phyloP scores from a whole-genome alignment of 2,329 filamentous ascomycete species.

The Emmonsiellopsis sp. region DNA sequence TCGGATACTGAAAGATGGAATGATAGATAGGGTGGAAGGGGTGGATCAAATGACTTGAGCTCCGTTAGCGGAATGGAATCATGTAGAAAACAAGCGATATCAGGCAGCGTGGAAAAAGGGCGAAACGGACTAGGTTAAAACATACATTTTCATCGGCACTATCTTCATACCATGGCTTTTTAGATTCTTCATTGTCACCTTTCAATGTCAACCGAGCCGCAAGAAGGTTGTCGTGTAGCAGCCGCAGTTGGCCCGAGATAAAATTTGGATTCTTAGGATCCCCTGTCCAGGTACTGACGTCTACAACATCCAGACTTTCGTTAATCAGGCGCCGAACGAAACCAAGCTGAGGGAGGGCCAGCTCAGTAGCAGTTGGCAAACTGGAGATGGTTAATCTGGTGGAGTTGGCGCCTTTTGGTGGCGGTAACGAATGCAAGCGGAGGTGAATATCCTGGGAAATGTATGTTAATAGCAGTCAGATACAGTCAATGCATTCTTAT shows the following conservation, averaged over 20 bases:
- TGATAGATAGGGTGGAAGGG: slow-evolving; percentile 59
- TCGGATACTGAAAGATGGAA: slow-evolving; percentile 63
- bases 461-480: neutral
- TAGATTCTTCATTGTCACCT: slow-evolving; percentile 42
- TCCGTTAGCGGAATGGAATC: neutral
- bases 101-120: neutral
- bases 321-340: slow-evolving; percentile 69
- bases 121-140: slow-evolving; percentile 12
- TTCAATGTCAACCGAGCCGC: slow-evolving; percentile 53
- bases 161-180: slow-evolving; percentile 47
- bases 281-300: slow-evolving; percentile 64
- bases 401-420: slow-evolving; percentile 41
- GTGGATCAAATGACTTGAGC: slow-evolving; percentile 46
- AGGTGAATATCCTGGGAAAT: slow-evolving; percentile 60
- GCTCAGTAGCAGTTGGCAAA: slow-evolving; percentile 45
- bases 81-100: neutral
- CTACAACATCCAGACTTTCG: slow-evolving; percentile 72
- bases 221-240: slow-evolving; percentile 52
- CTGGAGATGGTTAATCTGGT: slow-evolving; percentile 46
- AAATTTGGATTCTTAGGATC: slow-evolving; percentile 52
- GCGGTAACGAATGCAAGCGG: slow-evolving; percentile 50
- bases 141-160: slow-evolving; percentile 50
- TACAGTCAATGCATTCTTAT: neutral
- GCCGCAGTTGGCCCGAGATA: slow-evolving; percentile 49
- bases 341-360: slow-evolving; percentile 61